Evolutionary conservation across 2,329 filamentous ascomycete species (phyloP), one percentile per base, ranked within the genome.

Genomic region (Penicillium sp.): DNA sequence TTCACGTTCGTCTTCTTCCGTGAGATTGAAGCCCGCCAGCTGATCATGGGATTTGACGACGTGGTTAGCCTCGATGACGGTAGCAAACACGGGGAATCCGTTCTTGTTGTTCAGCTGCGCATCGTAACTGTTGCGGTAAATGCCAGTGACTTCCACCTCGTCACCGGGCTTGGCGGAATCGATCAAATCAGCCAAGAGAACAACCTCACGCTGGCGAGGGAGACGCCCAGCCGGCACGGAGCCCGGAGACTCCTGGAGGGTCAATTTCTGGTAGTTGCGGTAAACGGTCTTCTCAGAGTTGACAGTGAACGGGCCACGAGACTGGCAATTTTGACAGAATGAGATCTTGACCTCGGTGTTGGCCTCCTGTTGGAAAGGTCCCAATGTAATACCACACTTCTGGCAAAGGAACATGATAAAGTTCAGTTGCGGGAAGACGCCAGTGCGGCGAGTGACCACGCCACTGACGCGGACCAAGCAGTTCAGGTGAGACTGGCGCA

Each of bases 271-370:
- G 72, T 96, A 98, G 70, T 98, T 98, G 54, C 93, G 86, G 73
- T 98, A 98, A 12, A 98, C 87, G 0, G 93, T 98, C 76, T 95
- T 94, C 67, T 97, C 93, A 4, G 90, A 93, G 73, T 97, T 97
- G 56, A 98, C 76, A 0, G 85, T 95, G 65, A 98, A 98, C 0
- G 93, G 94, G 0, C 93, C 93, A 36, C 89, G 84, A 35, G 89
- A 94, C 72, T 97, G 91, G 72, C 93, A 98, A 66, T 88, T 93
- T 66, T 96, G 91, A 67, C 93, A 98, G 75, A 88, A 98, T 0
- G 87, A 88, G 59, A 98, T 88, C 72, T 91, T 95, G 65, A 98
- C 90, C 69, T 98, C 93, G 38, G 90, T 84, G 53, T 93, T 95
- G 37, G 91, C 93, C 73, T 98, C 93, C 64, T 98, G 93, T 65